A percentile compares a stretch with the other conserved stretches of the same genome.
These are phyloP conservation scores for Hortiboletus flavorubellus DNA, from an alignment of 768 basidiomycete genomes.

Conservation along the genomic window DNA sequence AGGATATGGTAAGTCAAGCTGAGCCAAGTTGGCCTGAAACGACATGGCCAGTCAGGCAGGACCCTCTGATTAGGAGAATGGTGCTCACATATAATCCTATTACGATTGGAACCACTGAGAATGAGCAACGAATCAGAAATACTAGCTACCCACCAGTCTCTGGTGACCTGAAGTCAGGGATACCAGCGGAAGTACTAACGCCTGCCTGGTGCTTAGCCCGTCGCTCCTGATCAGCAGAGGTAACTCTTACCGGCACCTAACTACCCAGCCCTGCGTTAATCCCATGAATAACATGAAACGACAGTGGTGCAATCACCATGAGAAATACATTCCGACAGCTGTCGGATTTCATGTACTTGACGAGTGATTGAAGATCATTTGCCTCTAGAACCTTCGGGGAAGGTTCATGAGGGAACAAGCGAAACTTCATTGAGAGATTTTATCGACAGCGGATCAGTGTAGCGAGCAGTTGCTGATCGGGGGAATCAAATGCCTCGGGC, in stretches of 20 bases:
- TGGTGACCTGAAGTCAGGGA: slow-evolving; percentile 88
- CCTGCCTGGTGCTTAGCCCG: slow-evolving; percentile 37
- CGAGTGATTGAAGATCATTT: slow-evolving; percentile 45
- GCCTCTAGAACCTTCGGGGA: slow-evolving; percentile 28
- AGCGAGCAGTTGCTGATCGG: background rate
- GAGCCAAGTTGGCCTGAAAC: slow-evolving; percentile 67
- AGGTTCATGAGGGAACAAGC: background rate
- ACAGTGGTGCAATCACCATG: slow-evolving; percentile 48
- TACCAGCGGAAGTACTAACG: slow-evolving; percentile 76
- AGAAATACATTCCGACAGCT: slow-evolving; percentile 66
- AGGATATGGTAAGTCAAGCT: slow-evolving; percentile 81
- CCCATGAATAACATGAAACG: background rate
- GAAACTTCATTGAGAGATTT: slow-evolving; percentile 14
- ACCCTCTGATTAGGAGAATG: background rate
- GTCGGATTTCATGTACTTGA: slow-evolving; percentile 66
- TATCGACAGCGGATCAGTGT: background rate
- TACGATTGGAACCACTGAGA: background rate
- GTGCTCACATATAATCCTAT: slow-evolving; percentile 30
- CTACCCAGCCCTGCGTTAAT: slow-evolving; percentile 32
- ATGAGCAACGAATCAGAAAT: background rate
- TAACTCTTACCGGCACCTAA: slow-evolving; percentile 59
- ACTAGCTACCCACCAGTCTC: slow-evolving; percentile 59
- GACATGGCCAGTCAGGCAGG: background rate
- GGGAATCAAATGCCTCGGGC: background rate
- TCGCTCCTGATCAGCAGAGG: background rate